Base-by-base conservation (phyloP, 331 rosid species). In the Prunus yedoensis region DNA sequence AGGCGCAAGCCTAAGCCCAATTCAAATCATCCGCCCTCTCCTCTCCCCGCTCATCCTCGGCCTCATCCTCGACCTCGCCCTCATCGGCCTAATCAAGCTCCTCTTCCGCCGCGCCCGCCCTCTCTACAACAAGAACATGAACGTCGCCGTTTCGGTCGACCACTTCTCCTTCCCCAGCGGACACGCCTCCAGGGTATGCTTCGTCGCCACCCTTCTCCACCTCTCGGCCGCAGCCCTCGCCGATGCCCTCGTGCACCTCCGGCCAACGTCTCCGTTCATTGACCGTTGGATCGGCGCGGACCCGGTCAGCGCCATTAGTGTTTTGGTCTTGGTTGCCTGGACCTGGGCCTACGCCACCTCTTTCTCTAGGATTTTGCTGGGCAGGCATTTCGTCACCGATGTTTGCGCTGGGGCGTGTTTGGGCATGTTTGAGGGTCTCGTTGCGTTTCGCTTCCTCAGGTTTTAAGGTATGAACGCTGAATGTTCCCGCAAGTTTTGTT, bases 81-180 rank as follows among this genome's bases (percentile, higher is more conserved):
- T 87, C 71, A 46, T 82, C 57, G 90, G 83, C 23, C 77, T 89
- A 56, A 8, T 91, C 80, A 93, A 93, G 63, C 59, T 81, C 74
- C 73, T 81, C 71, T 73, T 88, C 62, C 91, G 89, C 65, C 83
- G 91, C 69, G 65, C 95, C 56, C 93, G 98, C 43, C 93, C 95
- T 17, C 56, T 81, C 71, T 88, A 93, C 83, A 81, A 87, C 78
- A 52, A 71, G 28, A 76, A 81, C 81, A 91, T 86, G 87, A 83
- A 53, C 74, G 87, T 87, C 63, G 91, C 86, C 61, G 89, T 91
- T 28, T 62, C 89, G 3, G 86, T 80, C 30, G 98, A 93, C 54
- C 83, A 85, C 41, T 93, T 86, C 81, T 87, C 98, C 60, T 88
- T 93, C 74, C 96, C 89, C 16, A 86, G 91, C 53, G 98, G 91